phyloP scores from a whole-genome alignment of 257 asterid species.

The Nicotiana tabacum region DNA sequence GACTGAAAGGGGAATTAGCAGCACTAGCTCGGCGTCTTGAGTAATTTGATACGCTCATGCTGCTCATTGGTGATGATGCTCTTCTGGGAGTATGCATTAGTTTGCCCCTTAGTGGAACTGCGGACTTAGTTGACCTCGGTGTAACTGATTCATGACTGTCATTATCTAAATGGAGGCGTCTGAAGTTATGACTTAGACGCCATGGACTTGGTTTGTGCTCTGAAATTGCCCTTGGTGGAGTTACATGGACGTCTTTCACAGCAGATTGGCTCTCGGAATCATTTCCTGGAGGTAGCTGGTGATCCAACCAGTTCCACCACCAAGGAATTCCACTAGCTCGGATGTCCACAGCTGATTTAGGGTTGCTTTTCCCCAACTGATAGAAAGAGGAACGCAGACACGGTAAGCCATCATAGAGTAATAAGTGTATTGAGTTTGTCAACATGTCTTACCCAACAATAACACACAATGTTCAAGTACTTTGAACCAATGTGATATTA shows the following conservation, averaged over 20 bases:
- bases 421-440: neutral
- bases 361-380: constrained; percentile 61
- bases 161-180: constrained; percentile 22
- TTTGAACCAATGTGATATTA: neutral
- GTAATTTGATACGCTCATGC: constrained; percentile 25
- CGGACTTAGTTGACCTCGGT: constrained; percentile 72
- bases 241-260: constrained; percentile 23
- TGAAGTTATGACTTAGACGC: constrained; percentile 23
- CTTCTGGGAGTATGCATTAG: constrained; percentile 56
- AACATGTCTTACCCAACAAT: neutral
- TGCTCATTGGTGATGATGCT: constrained; percentile 35
- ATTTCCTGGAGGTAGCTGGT: constrained; percentile 45
- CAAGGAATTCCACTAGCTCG: constrained; percentile 66
- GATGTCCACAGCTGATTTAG: constrained; percentile 34
- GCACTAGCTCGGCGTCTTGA: constrained; percentile 45
- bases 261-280: constrained; percentile 42
- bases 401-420: neutral
- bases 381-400: neutral
- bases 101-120: constrained; percentile 43
- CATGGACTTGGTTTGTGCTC: constrained; percentile 61
- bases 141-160: constrained; percentile 55
- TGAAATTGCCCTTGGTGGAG: constrained; percentile 57
- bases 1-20: constrained; percentile 32
- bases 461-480: neutral
- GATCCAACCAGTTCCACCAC: constrained; percentile 99